These are phyloP conservation scores for Apiospora saccharicola DNA, from an alignment of 2,329 filamentous ascomycete species.

Conservation along the genomic window DNA sequence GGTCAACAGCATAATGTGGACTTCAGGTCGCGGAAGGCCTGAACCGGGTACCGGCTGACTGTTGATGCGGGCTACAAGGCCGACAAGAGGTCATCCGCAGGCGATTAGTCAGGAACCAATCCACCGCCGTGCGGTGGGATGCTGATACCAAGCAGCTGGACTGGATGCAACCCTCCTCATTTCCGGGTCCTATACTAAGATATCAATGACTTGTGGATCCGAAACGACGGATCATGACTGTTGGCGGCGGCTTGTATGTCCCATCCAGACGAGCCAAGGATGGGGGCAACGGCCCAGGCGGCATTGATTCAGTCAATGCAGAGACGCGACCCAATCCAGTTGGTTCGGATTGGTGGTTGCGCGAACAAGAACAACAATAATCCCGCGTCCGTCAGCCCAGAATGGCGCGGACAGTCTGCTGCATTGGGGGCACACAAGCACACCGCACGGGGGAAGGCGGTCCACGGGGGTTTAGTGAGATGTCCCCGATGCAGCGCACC, in stretches of 20 bases:
- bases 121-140: background rate
- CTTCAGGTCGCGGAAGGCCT: background rate
- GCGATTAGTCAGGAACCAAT: background rate
- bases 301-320: too few relatives aligned
- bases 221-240: background rate
- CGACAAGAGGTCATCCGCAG: background rate
- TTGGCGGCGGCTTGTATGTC: background rate
- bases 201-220: too few relatives aligned
- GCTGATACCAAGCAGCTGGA: slow-evolving; percentile 7
- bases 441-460: background rate
- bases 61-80: background rate
- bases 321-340: background rate
- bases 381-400: slow-evolving; percentile 12
- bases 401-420: background rate
- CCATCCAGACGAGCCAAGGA: background rate
- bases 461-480: background rate
- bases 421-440: background rate
- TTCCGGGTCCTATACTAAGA: too few relatives aligned
- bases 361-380: background rate
- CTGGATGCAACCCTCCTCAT: slow-evolving; percentile 2
- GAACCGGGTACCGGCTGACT: background rate
- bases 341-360: background rate
- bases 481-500: slow-evolving; percentile 4
- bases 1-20: background rate
- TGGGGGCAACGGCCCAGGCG: background rate